Evolutionary conservation across 106 monocot genomes (phyloP).

Genomic region (Ottelia alismoides): DNA sequence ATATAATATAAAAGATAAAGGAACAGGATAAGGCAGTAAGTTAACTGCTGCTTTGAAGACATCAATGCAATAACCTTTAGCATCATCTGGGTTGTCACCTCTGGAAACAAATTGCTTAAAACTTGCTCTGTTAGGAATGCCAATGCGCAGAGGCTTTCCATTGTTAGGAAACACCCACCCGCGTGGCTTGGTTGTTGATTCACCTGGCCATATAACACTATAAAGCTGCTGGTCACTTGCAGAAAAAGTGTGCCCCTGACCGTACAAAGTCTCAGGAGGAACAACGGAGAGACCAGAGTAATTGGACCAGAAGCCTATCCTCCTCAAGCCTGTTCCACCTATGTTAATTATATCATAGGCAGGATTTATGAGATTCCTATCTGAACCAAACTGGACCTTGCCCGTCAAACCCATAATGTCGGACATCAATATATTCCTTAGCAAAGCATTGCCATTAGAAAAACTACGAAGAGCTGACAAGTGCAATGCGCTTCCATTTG

Average conservation of each 20-base stretch:
- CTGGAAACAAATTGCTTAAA: constrained; percentile 46
- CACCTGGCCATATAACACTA: constrained; percentile 61
- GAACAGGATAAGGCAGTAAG: constrained; percentile 67
- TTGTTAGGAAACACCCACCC: constrained; percentile 84
- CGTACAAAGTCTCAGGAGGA: constrained; percentile 43
- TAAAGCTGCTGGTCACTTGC: constrained; percentile 30
- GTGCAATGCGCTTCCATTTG: constrained; percentile 28
- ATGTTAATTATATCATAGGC: constrained; percentile 73
- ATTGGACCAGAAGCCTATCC: constrained; percentile 72
- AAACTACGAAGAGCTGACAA: constrained; percentile 33
- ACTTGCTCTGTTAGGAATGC: constrained; percentile 58
- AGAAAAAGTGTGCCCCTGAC: constrained; percentile 27
- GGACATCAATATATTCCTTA: constrained; percentile 28
- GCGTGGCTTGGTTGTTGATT: constrained; percentile 33
- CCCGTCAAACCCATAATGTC: constrained; percentile 59
- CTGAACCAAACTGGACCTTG: constrained; percentile 38
- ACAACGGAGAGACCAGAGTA: constrained; percentile 44
- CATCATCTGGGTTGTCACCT: constrained; percentile 20
- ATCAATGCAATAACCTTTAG: constrained; percentile 57
- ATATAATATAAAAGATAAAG: constrained; percentile 36
- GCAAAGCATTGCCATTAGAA: constrained; percentile 30
- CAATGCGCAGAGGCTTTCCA: constrained; percentile 54
- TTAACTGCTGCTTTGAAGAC: constrained; percentile 64
- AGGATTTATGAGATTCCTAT: constrained; percentile 44
- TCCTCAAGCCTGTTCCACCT: constrained; percentile 23